A percentile compares a stretch with the other conserved stretches of the same genome.
Evolutionary conservation across 352 stramenopile species (phyloP).

Genomic region (Plasmopara viticola): DNA sequence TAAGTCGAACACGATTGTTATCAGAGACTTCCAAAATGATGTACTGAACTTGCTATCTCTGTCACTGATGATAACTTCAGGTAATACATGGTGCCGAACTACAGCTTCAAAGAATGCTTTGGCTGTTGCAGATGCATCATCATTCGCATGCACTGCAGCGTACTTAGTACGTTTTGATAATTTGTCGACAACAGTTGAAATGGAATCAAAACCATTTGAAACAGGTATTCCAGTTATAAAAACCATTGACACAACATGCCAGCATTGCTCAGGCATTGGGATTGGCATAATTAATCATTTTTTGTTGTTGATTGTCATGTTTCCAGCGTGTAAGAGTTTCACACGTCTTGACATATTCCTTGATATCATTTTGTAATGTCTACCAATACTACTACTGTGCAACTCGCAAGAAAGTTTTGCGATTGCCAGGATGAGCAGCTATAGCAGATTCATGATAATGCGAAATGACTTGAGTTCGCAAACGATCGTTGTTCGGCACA

Average conservation of each 20-base stretch:
- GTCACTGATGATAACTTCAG: constrained; percentile 11
- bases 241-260: not conserved
- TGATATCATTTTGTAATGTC: not conserved
- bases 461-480: no score
- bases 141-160: no score
- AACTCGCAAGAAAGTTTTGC: no score
- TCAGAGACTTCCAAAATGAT: constrained; percentile 11
- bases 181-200: constrained; percentile 16
- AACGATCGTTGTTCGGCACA: no score
- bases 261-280: not conserved
- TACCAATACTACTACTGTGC: not conserved
- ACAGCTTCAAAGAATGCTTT: constrained; percentile 11
- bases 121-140: no score
- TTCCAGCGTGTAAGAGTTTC: no score
- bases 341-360: not conserved
- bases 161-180: constrained; percentile 14
- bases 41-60: constrained; percentile 11
- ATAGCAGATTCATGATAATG: no score
- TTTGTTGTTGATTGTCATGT: no score
- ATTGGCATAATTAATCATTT: not conserved
- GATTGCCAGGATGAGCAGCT: no score
- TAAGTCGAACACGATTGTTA: constrained; percentile 5
- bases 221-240: constrained; percentile 8
- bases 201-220: constrained; percentile 18
- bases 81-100: constrained; percentile 12